phyloP scores from a whole-genome alignment of 129 eudicot species.

The Silybum marianum region DNA sequence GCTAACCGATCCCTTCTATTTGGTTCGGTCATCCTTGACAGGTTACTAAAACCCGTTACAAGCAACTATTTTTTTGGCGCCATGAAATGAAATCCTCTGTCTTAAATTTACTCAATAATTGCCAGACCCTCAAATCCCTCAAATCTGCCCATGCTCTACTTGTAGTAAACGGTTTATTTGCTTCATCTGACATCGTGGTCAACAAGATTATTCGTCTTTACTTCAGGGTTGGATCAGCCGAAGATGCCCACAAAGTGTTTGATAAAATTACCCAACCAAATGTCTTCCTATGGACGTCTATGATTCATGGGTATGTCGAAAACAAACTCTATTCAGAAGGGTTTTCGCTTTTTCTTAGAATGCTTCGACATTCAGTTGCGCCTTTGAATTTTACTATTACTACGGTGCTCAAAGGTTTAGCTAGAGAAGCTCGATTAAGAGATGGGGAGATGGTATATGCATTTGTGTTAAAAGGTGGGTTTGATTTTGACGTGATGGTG shows the following conservation, averaged over 20 bases:
- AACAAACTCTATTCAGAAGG: conserved; percentile 31
- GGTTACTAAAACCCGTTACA: not conserved
- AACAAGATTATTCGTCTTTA: conserved; percentile 50
- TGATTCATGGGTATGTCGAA: conserved; percentile 58
- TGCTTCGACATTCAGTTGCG: conserved; percentile 36
- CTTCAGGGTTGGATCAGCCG: conserved; percentile 29
- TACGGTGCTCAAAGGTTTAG: conserved; percentile 46
- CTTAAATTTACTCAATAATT: conserved; percentile 29
- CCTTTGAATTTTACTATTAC: conserved; percentile 40
- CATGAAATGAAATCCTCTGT: conserved; percentile 45
- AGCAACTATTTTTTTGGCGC: conserved; percentile 32
- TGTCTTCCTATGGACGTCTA: conserved; percentile 58
- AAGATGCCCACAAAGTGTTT: conserved; percentile 43
- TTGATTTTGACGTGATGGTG: conserved; percentile 42
- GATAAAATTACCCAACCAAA: conserved; percentile 51
- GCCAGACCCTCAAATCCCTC: conserved; percentile 39
- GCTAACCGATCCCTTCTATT: too few relatives aligned
- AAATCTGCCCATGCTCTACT: conserved; percentile 45
- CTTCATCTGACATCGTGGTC: conserved; percentile 45
- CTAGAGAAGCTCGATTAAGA: conserved; percentile 32
- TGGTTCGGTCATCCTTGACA: too few relatives aligned
- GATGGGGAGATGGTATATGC: conserved; percentile 47
- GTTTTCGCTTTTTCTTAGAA: conserved; percentile 29
- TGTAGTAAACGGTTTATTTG: conserved; percentile 36
- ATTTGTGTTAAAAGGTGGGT: conserved; percentile 45